These are phyloP conservation scores for Plasmopara viticola DNA, from an alignment of 352 stramenopile genomes.

Conservation along the genomic window DNA sequence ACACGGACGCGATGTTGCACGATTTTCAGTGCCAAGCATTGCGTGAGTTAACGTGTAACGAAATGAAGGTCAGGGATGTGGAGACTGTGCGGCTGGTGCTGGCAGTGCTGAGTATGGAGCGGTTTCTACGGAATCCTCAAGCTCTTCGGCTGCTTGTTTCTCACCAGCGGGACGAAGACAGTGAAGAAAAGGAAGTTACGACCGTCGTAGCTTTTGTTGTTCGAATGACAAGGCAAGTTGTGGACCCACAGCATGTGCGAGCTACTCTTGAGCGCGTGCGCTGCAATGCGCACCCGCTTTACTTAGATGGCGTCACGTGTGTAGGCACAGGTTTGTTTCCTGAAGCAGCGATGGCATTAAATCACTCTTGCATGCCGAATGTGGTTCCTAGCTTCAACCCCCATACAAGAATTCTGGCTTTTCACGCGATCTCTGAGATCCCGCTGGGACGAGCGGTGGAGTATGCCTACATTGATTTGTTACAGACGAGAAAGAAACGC, in stretches of 20 bases:
- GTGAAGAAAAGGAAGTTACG: conserved; percentile 1
- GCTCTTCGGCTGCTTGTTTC: conserved; percentile 24
- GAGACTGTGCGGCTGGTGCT: conserved; percentile 45
- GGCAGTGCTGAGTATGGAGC: conserved; percentile 54
- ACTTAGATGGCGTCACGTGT: conserved; percentile 31
- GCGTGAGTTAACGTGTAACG: conserved; percentile 9
- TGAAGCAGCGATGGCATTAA: conserved; percentile 59
- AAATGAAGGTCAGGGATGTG: conserved; percentile 15
- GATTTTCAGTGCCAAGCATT: conserved; percentile 43
- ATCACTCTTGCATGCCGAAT: conserved; percentile 64
- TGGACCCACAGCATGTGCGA: conserved; percentile 24
- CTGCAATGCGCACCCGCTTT: conserved; percentile 52
- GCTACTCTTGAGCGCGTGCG: conserved; percentile 37
- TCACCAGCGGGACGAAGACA: conserved; percentile 2
- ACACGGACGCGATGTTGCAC: conserved; percentile 37
- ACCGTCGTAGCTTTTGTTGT: conserved; percentile 11
- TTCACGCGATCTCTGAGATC: conserved; percentile 40
- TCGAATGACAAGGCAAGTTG: conserved; percentile 3
- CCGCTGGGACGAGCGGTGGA: conserved; percentile 26
- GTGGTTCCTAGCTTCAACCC: conserved; percentile 47
- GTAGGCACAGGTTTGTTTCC: conserved; percentile 56
- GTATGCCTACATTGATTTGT: conserved; percentile 54
- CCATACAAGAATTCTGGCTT: conserved; percentile 35
- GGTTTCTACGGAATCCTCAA: conserved; percentile 30
- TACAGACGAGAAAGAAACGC: conserved; percentile 28